phyloP scores from a whole-genome alignment of 129 eudicot species.

The Flaveria brownii region DNA sequence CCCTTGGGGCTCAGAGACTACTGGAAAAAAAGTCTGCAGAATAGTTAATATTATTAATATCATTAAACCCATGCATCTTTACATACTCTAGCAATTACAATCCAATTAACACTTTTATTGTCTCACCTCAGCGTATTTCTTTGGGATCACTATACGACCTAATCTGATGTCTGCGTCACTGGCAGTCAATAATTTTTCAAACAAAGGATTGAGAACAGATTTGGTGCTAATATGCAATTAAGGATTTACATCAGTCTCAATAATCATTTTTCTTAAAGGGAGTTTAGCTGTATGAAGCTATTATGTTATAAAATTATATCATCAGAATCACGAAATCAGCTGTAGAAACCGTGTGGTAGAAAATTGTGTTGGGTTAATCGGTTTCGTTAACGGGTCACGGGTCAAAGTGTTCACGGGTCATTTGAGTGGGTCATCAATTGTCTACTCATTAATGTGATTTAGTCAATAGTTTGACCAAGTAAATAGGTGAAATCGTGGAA shows the following conservation, averaged over 20 bases:
- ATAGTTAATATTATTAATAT: conserved; percentile 18
- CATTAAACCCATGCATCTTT: conserved; percentile 19
- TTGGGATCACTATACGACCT: conserved; percentile 64
- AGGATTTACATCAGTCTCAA: conserved; percentile 32
- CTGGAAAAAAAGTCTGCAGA: conserved; percentile 61
- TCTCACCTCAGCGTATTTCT: conserved; percentile 68
- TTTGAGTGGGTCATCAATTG: no score
- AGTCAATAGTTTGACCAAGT: no score
- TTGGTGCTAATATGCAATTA: conserved; percentile 41
- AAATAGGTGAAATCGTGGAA: no score
- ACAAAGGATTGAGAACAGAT: conserved; percentile 51
- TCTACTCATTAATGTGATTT: no score
- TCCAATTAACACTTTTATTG: conserved; percentile 12
- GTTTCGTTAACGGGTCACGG: no score
- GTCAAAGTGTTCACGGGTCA: no score
- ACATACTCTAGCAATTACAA: conserved; percentile 15
- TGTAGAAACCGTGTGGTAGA: background rate
- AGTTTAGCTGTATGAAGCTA: background rate
- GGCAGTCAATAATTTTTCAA: conserved; percentile 57
- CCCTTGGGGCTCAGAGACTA: conserved; percentile 47
- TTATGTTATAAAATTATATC: background rate
- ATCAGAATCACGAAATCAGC: background rate
- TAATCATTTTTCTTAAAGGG: background rate
- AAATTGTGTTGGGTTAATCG: no score
- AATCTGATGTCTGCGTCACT: conserved; percentile 54